phyloP scores from a whole-genome alignment of 1,284 basidiomycete genomes.

The Moesziomyces sp. region DNA sequence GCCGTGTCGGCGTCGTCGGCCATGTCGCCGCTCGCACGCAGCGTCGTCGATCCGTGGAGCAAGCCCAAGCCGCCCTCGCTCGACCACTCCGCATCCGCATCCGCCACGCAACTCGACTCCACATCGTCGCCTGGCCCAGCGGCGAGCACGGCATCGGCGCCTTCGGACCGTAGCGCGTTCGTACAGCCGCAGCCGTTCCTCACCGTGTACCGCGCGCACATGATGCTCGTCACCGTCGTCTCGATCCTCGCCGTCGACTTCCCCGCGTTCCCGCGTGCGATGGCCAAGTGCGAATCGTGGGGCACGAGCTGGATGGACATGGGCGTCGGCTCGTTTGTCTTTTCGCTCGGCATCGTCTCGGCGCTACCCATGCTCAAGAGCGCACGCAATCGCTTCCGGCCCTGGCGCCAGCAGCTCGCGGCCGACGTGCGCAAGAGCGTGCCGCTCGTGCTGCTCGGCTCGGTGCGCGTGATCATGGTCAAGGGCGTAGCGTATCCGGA shows the following conservation, averaged over 20 bases:
- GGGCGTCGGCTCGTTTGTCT: conserved; percentile 95
- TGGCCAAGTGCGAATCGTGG: conserved; percentile 94
- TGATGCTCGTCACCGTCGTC: conserved; percentile 91
- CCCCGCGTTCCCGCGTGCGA: conserved; percentile 81
- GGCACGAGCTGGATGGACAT: conserved; percentile 96
- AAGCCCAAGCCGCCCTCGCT: conserved; percentile 5
- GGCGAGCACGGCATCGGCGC: background rate
- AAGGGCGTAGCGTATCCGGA: conserved; percentile 94
- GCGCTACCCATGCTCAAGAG: conserved; percentile 74
- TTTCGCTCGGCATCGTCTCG: conserved; percentile 90
- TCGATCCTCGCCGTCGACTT: conserved; percentile 98
- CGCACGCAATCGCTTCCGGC: conserved; percentile 21
- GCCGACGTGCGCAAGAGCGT: conserved; percentile 73
- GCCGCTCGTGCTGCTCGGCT: conserved; percentile 80
- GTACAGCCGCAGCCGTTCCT: conserved; percentile 72
- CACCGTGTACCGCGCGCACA: conserved; percentile 89
- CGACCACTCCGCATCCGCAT: conserved; percentile 1
- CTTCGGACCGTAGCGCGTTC: conserved; percentile 5
- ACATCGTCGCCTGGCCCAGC: background rate
- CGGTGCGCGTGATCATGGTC: conserved; percentile 83
- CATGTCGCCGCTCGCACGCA: conserved; percentile 39
- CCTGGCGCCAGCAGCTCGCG: conserved; percentile 33
- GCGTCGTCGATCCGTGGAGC: conserved; percentile 32
- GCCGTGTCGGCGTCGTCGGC: conserved; percentile 28
- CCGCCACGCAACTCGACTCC: background rate